Base-by-base conservation (phyloP, 805 yeast species). In the Zygoascus flipseniorum region DNA sequence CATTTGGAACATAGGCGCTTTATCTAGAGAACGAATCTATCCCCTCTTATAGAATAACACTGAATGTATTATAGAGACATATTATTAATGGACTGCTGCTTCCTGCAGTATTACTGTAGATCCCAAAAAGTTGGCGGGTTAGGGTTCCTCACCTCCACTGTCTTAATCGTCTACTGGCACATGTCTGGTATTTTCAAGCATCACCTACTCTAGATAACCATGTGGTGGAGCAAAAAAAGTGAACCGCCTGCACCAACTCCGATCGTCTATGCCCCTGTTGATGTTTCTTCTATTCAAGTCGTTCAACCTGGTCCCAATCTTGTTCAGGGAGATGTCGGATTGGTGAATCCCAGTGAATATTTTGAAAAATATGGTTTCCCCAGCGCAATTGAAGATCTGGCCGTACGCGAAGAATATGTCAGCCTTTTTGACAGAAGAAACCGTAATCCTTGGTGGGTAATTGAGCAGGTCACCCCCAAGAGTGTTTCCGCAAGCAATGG, bases 341-440 rank as follows among this genome's bases (percentile, higher is more conserved):
- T 31, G 52, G 79, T 88, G 3, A 76, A 80, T 55, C 99, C 98
- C 0, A 77, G 80, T 20, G 95, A 75, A 6, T 89, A 86, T 71
- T 90, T 89, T 74, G 54, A 54, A n/a, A 82, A 83, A 61, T 90
- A 86, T 65, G 99, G 99, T 2, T 89, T 87, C 63, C 99, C 98
- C 0, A 96, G 97, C 1, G 98, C 98, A 0, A 77, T 86, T 32
- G 95, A 89, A 67, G 99, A 93, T 65, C 69, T 92, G 54, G 80
- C 81, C 53, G 79, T 74, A 10, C 76, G 88, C 56, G 74, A 76
- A 53, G 97, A 89, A 70, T 93, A 85, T 67, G 79, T 92, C 18
- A 81, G 93, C 52, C 87, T 93, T 60, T 93, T 82, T 68, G 92
- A 93, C 65, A 78, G 99, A 59, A 78, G 83, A 57, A 85, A 82